Evolutionary conservation across 495 filamentous ascomycete species (phyloP).

Genomic region (Alectoria sarmentosa): DNA sequence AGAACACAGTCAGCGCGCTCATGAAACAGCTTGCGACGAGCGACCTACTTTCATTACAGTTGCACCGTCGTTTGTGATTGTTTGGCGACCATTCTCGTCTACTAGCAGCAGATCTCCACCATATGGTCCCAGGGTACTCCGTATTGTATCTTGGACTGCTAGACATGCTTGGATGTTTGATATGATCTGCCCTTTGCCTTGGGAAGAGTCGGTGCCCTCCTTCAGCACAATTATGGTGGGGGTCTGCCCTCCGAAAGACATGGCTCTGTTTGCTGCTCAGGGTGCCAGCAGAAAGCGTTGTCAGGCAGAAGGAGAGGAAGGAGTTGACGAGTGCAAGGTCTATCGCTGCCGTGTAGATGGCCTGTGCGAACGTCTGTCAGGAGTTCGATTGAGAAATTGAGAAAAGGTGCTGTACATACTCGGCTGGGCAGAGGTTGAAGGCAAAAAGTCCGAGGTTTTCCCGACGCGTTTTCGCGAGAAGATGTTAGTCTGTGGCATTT

Average conservation of each 20-base stretch:
- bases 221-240: constrained; percentile 98
- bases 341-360: not conserved
- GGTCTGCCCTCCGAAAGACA: constrained; percentile 97
- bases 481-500: too few relatives aligned
- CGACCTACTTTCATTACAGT: constrained; percentile 91
- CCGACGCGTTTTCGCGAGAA: constrained; percentile 14
- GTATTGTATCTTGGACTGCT: constrained; percentile 93
- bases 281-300: not conserved
- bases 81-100: constrained; percentile 89
- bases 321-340: too few relatives aligned
- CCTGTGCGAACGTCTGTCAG: not conserved
- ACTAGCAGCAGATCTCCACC: constrained; percentile 94
- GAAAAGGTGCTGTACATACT: not conserved
- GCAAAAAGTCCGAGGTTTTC: constrained; percentile 6
- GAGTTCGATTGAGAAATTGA: not conserved
- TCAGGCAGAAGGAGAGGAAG: not conserved
- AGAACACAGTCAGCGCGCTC: constrained; percentile 13
- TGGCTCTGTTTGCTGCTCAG: constrained; percentile 30
- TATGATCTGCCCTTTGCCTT: constrained; percentile 94
- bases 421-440: not conserved
- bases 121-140: constrained; percentile 93
- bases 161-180: constrained; percentile 98
- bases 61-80: constrained; percentile 97
- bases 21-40: not conserved
- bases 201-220: constrained; percentile 95